Percentiles rank a stretch among this genome's conserved stretches.
Conservation (phyloP, 2,329 filamentous ascomycete genomes). For the Trichoderma polysporum region DNA sequence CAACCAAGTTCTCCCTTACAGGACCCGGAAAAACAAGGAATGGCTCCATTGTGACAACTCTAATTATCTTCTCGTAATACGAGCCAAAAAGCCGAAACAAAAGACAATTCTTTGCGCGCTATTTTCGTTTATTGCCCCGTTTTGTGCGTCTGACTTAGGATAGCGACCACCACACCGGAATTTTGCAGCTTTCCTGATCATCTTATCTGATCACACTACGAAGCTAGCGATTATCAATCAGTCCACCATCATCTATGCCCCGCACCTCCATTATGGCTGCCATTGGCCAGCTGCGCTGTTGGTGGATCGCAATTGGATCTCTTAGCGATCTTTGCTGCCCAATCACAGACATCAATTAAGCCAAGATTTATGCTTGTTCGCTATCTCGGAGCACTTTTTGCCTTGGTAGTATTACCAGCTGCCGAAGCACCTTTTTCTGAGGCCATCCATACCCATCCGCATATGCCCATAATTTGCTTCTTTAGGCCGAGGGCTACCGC, state of each 20-base stretch:
- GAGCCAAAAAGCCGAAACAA: neutral
- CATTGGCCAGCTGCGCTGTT: neutral
- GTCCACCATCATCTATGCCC: constrained; percentile 5
- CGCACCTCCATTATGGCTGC: neutral
- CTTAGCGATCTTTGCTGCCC: neutral
- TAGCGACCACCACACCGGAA: neutral
- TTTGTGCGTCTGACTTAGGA: neutral
- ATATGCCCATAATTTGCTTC: neutral
- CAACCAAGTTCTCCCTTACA: neutral
- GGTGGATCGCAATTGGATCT: neutral
- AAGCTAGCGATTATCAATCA: constrained; percentile 19
- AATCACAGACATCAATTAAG: neutral
- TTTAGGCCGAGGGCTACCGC: neutral
- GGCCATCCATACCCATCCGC: neutral
- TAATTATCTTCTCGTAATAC: neutral
- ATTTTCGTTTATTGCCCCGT: neutral
- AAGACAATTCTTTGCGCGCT: constrained; percentile 6
- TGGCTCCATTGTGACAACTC: neutral
- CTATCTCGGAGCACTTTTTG: neutral
- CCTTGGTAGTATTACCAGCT: neutral
- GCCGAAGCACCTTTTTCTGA: neutral
- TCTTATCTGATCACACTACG: constrained; percentile 20
- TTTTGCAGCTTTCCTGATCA: neutral
- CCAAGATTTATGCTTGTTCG: constrained; percentile 11
- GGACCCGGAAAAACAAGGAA: neutral